Conservation (phyloP, 2,329 filamentous ascomycete species). For the Venturia carpophila region DNA sequence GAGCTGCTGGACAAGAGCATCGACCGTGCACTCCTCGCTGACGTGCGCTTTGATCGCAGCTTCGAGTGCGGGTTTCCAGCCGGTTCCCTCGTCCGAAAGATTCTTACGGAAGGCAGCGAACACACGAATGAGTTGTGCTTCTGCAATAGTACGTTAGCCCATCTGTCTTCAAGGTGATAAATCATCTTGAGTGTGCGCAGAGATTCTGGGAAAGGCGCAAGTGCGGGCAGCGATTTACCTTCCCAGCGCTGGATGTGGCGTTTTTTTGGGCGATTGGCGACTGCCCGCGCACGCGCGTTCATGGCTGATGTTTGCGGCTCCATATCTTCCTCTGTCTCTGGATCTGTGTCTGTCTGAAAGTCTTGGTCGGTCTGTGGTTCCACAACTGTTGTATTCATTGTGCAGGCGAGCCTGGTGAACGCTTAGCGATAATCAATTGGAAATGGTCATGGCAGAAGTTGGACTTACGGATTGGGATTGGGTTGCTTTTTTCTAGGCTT, state of each 20-base stretch:
- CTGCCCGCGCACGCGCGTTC: background rate
- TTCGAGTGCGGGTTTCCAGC: background rate
- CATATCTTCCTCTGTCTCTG: background rate
- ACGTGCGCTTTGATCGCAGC: background rate
- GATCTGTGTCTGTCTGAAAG: background rate
- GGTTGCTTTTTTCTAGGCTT: background rate
- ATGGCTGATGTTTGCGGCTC: background rate
- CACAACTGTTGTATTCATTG: background rate
- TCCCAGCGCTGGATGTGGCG: conserved; percentile 3
- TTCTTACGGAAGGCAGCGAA: background rate
- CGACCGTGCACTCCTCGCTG: background rate
- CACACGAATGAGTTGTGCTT: background rate
- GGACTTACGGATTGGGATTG: background rate
- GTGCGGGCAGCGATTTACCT: background rate
- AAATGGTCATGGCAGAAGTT: background rate
- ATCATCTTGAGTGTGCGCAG: background rate
- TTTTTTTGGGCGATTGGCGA: background rate
- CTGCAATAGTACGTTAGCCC: background rate
- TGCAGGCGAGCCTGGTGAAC: background rate
- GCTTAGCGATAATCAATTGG: background rate
- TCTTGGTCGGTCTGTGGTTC: background rate
- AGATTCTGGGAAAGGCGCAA: background rate
- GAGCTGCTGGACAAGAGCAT: conserved; percentile 13
- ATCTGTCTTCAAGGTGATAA: background rate
- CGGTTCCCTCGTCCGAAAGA: background rate